phyloP scores from a whole-genome alignment of 108 stramenopile species.

The Skeletonema marinoi region DNA sequence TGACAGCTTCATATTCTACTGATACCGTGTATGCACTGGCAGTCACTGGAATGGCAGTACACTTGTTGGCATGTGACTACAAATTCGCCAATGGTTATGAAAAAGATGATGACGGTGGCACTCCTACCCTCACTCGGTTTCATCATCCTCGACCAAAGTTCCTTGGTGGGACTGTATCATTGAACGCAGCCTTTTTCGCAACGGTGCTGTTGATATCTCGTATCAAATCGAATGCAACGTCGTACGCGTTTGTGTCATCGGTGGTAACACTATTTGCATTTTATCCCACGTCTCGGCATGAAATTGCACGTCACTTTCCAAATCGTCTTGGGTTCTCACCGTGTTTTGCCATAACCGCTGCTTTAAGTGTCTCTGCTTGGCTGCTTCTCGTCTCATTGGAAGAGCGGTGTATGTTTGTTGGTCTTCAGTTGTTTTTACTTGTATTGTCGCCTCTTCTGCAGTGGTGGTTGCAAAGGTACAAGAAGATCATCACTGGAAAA shows the following conservation, averaged over 20 bases:
- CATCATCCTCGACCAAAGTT: slow-evolving; percentile 59
- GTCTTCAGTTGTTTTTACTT: slow-evolving; percentile 28
- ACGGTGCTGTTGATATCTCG: slow-evolving; percentile 73
- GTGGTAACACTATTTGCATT: slow-evolving; percentile 74
- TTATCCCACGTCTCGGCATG: slow-evolving; percentile 67
- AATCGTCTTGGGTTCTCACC: slow-evolving; percentile 24
- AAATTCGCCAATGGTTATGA: slow-evolving; percentile 67
- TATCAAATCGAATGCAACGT: slow-evolving; percentile 47
- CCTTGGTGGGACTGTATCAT: slow-evolving; percentile 68
- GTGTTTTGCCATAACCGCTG: slow-evolving; percentile 22
- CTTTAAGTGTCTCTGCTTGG: slow-evolving; percentile 20
- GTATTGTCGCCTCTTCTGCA: slow-evolving; percentile 55
- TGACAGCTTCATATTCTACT: slow-evolving; percentile 80
- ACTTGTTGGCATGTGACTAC: slow-evolving; percentile 74
- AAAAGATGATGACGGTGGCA: background rate
- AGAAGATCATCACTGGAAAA: slow-evolving; percentile 55
- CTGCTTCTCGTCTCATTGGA: slow-evolving; percentile 13
- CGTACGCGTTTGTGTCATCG: slow-evolving; percentile 55
- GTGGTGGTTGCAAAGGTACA: slow-evolving; percentile 50
- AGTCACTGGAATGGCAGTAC: slow-evolving; percentile 58
- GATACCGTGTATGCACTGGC: slow-evolving; percentile 78
- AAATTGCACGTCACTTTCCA: slow-evolving; percentile 36
- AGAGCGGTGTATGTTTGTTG: slow-evolving; percentile 47
- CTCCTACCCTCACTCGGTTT: background rate
- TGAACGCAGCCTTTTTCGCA: slow-evolving; percentile 76